phyloP scores from a whole-genome alignment of 352 stramenopile genomes.

The Aphanomyces cochlioides region DNA sequence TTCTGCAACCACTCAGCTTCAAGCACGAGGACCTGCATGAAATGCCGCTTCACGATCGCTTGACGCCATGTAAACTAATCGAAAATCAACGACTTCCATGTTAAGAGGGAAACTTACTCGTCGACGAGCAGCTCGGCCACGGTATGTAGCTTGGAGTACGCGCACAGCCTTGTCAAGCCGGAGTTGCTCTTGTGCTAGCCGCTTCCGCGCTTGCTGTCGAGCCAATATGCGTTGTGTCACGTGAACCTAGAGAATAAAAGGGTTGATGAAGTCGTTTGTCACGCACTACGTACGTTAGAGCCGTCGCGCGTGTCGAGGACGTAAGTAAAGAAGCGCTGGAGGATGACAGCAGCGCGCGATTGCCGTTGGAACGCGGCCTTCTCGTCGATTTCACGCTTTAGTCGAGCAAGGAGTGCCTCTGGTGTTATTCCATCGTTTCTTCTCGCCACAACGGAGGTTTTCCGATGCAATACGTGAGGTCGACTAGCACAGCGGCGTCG shows the following conservation, averaged over 20 bases:
- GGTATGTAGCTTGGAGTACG: conserved; percentile 17
- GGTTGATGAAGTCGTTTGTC: too few species aligned
- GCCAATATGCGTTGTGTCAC: not conserved
- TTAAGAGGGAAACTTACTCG: not conserved
- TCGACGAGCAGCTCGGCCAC: conserved; percentile 1
- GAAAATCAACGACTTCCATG: too few species aligned
- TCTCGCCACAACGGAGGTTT: not conserved
- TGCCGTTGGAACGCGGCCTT: conserved; percentile 2
- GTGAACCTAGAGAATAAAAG: not conserved
- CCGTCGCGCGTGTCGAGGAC: not conserved
- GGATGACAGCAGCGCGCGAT: not conserved
- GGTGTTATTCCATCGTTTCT: conserved; percentile 3
- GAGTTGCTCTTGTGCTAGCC: not conserved
- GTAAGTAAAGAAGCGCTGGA: conserved; percentile 27
- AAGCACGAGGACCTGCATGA: conserved; percentile 21
- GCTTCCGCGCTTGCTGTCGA: conserved; percentile 2
- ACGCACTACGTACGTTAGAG: not conserved
- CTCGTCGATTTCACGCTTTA: conserved; percentile 11
- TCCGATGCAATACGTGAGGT: not conserved
- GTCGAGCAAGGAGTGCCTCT: not conserved
- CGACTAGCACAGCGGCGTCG: too few species aligned
- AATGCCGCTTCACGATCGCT: conserved; percentile 15
- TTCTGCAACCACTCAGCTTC: conserved; percentile 7
- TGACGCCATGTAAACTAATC: conserved; percentile 21
- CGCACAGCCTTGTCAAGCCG: conserved; percentile 2